Percentiles rank a stretch among this genome's conserved stretches.
Conservation (phyloP, 345 rosid genomes). For the Litchi chinensis region DNA sequence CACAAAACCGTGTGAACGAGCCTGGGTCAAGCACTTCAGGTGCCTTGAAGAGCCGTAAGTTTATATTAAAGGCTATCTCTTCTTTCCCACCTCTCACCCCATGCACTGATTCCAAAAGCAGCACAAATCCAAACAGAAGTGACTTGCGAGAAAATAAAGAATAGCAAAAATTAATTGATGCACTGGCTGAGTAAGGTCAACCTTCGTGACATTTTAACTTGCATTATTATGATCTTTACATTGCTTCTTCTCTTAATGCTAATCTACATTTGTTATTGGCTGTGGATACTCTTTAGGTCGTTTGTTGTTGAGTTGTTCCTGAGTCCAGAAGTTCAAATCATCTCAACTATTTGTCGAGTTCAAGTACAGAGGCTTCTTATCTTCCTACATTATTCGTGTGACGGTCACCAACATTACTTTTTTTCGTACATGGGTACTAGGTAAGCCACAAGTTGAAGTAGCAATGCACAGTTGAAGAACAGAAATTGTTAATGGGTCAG, state of each 20-base stretch:
- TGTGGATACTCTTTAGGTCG: neutral
- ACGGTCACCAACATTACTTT: neutral
- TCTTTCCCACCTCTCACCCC: constrained; percentile 65
- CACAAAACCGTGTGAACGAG: constrained; percentile 29
- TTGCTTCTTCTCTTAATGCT: neutral
- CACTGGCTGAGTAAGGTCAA: constrained; percentile 11
- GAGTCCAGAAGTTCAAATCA: neutral
- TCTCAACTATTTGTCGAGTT: neutral
- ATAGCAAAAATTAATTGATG: constrained; percentile 13
- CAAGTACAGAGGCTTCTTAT: neutral
- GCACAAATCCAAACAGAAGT: constrained; percentile 21
- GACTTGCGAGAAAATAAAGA: constrained; percentile 25
- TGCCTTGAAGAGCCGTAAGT: constrained; percentile 52
- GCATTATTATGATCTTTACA: neutral
- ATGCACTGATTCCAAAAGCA: constrained; percentile 32
- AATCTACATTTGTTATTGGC: neutral
- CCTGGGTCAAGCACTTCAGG: constrained; percentile 41
- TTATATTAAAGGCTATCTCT: constrained; percentile 55
- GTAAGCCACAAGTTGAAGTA: neutral
- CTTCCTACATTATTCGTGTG: neutral
- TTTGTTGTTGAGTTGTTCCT: neutral
- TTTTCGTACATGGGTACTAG: neutral
- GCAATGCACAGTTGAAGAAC: neutral
- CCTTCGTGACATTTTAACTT: neutral
- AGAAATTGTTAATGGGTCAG: neutral